Evolutionary conservation across 257 asterid genomes (phyloP), one percentile per base, ranked within the genome.

Genomic region (Scutellaria minor): DNA sequence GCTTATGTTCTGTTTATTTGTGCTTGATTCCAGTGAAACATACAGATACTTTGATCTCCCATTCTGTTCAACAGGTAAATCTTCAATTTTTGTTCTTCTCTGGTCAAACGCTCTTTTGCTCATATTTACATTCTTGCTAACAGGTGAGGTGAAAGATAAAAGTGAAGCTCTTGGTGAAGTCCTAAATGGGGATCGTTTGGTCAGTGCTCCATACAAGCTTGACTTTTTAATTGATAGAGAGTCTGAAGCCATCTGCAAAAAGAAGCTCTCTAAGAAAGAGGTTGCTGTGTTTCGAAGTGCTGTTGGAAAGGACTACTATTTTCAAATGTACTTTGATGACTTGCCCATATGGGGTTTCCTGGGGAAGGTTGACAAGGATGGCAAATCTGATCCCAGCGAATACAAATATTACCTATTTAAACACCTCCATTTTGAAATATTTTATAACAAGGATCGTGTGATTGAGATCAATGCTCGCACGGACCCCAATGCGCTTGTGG

Each of bases 251-350:
- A 79, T 88, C 39, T 90, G 97, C 72, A 82, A 78, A 44, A 85
- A 78, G 81, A 59, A 55, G 68, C 78, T 90, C 22, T 76, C 97
- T 18, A 83, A 72, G 83, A 71, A 79, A 48, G 91, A 90, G 75
- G 96, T 88, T 60, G 78, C 76, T 4, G 87, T 67, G 66, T 90
- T 90, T 60, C 84, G 89, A 48, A 83, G 70, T 50, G 97, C 96
- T 6, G 91, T 88, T 0, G 77, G 84, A 9, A 90, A 88, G 76
- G 97, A 90, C 75, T 90, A 90, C 75, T 90, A 83, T 73, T 88
- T 90, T 31, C 90, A 90, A 52, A 88, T 90, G 96, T 88, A 86
- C 80, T 90, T 86, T 18, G 97, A 90, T 71, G 97, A 90, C 77
- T 76, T 90, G 78, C 95, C 97, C 11, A 80, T 88, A 20, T 90